Percentiles rank a stretch among this genome's conserved stretches.
Conservation (phyloP, 192 early-diverging fungal genomes). For the Backusella luteola region DNA sequence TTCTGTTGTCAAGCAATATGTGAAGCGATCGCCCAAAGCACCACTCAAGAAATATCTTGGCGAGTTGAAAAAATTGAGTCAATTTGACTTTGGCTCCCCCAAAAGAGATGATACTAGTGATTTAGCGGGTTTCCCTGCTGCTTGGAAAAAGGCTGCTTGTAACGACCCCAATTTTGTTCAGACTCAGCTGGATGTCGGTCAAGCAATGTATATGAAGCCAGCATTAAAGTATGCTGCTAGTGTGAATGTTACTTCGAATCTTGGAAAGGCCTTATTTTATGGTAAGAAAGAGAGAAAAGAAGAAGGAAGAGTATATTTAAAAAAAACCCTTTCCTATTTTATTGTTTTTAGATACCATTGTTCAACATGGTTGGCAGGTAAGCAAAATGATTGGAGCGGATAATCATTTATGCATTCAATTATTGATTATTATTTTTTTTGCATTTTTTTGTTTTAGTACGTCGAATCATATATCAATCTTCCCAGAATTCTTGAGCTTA, state of each 20-base stretch:
- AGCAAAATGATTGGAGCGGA: background rate
- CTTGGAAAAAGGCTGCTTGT: conserved; percentile 29
- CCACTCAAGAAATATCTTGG: conserved; percentile 14
- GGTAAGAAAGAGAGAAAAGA: conserved; percentile 10
- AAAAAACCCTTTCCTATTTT: background rate
- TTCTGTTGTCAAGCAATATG: conserved; percentile 31
- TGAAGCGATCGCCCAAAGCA: conserved; percentile 4
- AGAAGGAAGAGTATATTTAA: background rate
- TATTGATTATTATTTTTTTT: background rate
- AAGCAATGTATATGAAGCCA: conserved; percentile 35
- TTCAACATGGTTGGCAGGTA: conserved; percentile 42
- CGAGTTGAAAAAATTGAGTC: conserved; percentile 22
- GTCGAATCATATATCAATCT: conserved; percentile 35
- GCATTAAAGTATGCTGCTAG: conserved; percentile 27
- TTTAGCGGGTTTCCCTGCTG: conserved; percentile 12
- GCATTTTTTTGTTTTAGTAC: conserved; percentile 18
- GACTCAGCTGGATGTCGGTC: conserved; percentile 30
- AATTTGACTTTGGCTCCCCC: conserved; percentile 19
- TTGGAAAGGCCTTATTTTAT: conserved; percentile 41
- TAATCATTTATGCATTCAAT: conserved; percentile 3
- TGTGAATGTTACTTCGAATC: conserved; percentile 26
- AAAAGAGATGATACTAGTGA: conserved; percentile 17
- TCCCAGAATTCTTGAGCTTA: conserved; percentile 29
- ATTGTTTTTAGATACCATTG: conserved; percentile 36
- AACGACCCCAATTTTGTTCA: conserved; percentile 29